phyloP scores from a whole-genome alignment of 2,329 filamentous ascomycete genomes.

The Alternaria incomplexa region DNA sequence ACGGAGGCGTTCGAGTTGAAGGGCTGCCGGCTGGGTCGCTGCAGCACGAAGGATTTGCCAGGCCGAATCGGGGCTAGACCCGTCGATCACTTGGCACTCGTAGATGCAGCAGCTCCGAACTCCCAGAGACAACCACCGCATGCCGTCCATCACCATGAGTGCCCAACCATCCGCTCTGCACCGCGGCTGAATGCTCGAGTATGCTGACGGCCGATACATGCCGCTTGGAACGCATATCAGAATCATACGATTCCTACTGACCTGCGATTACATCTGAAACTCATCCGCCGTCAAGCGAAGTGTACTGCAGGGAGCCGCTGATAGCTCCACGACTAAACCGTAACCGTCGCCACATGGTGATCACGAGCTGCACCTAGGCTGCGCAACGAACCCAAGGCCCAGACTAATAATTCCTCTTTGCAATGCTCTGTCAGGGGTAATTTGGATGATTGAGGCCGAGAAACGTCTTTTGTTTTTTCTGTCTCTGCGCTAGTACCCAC shows the following conservation, averaged over 20 bases:
- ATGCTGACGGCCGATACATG: not conserved
- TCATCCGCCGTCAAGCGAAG: conserved; percentile 10
- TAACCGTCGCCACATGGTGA: not conserved
- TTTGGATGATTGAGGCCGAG: not conserved
- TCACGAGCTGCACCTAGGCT: conserved; percentile 4
- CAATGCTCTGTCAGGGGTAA: not conserved
- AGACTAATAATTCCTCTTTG: not conserved
- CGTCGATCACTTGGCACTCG: conserved; percentile 12
- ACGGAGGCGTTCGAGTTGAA: conserved; percentile 9
- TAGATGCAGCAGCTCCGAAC: not conserved
- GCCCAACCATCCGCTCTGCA: conserved; percentile 9
- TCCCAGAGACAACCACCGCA: not conserved
- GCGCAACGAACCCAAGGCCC: conserved; percentile 6
- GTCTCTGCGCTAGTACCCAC: not conserved
- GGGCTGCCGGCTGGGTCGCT: not conserved
- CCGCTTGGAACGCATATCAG: conserved; percentile 2
- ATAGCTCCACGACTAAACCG: conserved; percentile 4
- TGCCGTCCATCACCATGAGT: conserved; percentile 3
- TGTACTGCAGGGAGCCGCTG: conserved; percentile 16
- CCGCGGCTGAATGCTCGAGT: not conserved
- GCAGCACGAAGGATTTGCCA: conserved; percentile 17
- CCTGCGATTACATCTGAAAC: conserved; percentile 12
- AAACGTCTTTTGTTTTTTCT: not conserved
- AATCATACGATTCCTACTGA: conserved; percentile 11
- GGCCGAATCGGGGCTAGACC: conserved; percentile 10